Percentiles rank a stretch among this genome's conserved stretches.
Evolutionary conservation across 108 stramenopile species (phyloP).

Genomic region (Stephanodiscus triporus): DNA sequence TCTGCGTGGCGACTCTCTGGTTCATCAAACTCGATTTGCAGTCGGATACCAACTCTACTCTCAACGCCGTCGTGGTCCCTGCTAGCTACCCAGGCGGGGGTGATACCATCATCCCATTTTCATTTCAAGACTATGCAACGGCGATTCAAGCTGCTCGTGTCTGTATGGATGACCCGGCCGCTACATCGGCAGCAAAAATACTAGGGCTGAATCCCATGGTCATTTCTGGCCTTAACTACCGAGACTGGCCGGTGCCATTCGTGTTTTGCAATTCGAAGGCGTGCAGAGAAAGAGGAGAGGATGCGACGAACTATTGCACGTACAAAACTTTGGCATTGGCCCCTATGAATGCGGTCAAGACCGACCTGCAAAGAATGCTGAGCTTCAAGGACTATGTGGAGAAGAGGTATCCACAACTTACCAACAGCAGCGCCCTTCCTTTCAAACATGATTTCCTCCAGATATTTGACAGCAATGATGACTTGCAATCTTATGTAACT

Average conservation of each 20-base stretch:
- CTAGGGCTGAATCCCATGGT: conserved; percentile 16
- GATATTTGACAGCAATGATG: conserved; percentile 57
- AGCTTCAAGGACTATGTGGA: conserved; percentile 59
- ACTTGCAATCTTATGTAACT: conserved; percentile 60
- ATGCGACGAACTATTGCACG: conserved; percentile 67
- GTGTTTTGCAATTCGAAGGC: conserved; percentile 69
- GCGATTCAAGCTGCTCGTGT: conserved; percentile 63
- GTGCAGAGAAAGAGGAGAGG: conserved; percentile 62
- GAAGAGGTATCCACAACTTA: conserved; percentile 57
- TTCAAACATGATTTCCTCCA: conserved; percentile 68
- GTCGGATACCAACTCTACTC: conserved; percentile 37
- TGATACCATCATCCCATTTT: conserved; percentile 54
- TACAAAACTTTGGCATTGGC: conserved; percentile 65
- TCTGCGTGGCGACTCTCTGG: conserved; percentile 64
- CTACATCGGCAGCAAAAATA: background rate
- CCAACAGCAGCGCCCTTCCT: conserved; percentile 45
- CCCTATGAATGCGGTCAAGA: conserved; percentile 37
- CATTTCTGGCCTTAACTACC: conserved; percentile 24
- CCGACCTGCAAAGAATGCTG: conserved; percentile 46
- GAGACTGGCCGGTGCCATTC: conserved; percentile 81
- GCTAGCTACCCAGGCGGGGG: conserved; percentile 49
- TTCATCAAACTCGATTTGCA: conserved; percentile 64
- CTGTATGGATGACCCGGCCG: conserved; percentile 36
- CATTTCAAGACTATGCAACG: conserved; percentile 73
- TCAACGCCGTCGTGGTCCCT: conserved; percentile 50